Evolutionary conservation across 306 rosid species (phyloP).

Genomic region (Hippophae rhamnoides): DNA sequence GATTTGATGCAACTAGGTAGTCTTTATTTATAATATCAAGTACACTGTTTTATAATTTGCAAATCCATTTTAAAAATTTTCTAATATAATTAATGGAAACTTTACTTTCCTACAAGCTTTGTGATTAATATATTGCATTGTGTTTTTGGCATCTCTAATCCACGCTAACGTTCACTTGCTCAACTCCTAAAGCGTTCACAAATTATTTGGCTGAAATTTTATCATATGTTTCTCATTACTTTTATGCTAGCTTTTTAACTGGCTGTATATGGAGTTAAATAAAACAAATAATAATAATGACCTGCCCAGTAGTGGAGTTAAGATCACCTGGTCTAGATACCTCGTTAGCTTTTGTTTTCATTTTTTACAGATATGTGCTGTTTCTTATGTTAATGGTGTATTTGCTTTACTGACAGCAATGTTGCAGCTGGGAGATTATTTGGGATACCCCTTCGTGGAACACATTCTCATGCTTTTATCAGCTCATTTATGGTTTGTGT

Average conservation of each 20-base stretch:
- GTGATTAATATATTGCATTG: neutral
- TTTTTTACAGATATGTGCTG: slow-evolving; percentile 3
- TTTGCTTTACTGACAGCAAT: slow-evolving; percentile 50
- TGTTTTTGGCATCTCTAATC: neutral
- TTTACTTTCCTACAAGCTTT: neutral
- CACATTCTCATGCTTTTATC: slow-evolving; percentile 99
- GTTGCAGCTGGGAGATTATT: slow-evolving; percentile 96
- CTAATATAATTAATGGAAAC: too few species aligned
- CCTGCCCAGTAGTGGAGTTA: neutral
- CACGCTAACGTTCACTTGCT: neutral
- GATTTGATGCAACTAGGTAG: slow-evolving; percentile 94
- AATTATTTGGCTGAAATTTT: too few species aligned
- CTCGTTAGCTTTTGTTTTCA: slow-evolving; percentile 2
- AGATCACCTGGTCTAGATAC: neutral
- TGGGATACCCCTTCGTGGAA: slow-evolving; percentile 94
- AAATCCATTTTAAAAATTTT: neutral
- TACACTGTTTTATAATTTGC: neutral
- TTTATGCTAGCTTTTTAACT: too few species aligned
- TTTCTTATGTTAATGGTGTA: slow-evolving; percentile 13
- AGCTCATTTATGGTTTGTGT: slow-evolving; percentile 87
- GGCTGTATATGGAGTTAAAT: neutral
- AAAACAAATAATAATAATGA: neutral
- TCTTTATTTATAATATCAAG: neutral
- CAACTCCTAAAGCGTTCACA: too few species aligned
- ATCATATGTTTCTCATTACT: too few species aligned